A percentile compares a stretch with the other conserved stretches of the same genome.
These are phyloP conservation scores for Piloderma croceum DNA, from an alignment of 768 basidiomycete species.

Conservation along the genomic window DNA sequence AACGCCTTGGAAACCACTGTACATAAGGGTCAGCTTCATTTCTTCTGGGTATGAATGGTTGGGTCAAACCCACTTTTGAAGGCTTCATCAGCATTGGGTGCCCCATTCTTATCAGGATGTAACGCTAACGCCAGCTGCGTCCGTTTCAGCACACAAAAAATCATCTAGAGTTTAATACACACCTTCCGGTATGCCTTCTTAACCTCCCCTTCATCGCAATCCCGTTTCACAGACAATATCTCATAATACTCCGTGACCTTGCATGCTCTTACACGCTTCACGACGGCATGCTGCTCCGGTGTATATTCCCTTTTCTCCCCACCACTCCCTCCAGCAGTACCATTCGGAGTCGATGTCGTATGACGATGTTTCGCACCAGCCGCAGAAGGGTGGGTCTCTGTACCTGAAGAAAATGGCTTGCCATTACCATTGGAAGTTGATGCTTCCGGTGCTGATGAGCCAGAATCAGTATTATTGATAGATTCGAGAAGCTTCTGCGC, in stretches of 20 bases:
- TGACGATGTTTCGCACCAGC: conserved; percentile 64
- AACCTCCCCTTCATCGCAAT: conserved; percentile 78
- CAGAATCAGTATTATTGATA: conserved; percentile 51
- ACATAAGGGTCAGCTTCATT: conserved; percentile 8
- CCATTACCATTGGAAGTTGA: conserved; percentile 36
- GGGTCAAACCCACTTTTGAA: conserved; percentile 74
- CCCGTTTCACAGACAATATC: conserved; percentile 73
- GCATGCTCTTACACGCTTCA: conserved; percentile 81
- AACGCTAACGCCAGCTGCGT: conserved; percentile 79
- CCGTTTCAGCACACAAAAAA: conserved; percentile 4
- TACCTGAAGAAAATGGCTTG: conserved; percentile 41
- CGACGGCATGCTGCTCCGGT: conserved; percentile 72
- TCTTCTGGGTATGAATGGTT: not conserved
- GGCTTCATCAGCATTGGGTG: conserved; percentile 96
- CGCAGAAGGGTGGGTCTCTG: conserved; percentile 72
- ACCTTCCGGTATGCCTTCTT: conserved; percentile 98
- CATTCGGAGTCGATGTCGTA: conserved; percentile 30
- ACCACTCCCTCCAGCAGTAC: conserved; percentile 57
- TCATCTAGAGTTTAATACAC: conserved; percentile 10
- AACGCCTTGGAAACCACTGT: conserved; percentile 95
- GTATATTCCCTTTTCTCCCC: conserved; percentile 84
- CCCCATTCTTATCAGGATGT: conserved; percentile 92
- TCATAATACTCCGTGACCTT: conserved; percentile 91
- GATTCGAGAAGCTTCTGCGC: conserved; percentile 61
- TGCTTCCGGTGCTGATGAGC: conserved; percentile 31